phyloP scores from a whole-genome alignment of 2,329 filamentous ascomycete genomes.

The Neocatenulostroma microsporum region DNA sequence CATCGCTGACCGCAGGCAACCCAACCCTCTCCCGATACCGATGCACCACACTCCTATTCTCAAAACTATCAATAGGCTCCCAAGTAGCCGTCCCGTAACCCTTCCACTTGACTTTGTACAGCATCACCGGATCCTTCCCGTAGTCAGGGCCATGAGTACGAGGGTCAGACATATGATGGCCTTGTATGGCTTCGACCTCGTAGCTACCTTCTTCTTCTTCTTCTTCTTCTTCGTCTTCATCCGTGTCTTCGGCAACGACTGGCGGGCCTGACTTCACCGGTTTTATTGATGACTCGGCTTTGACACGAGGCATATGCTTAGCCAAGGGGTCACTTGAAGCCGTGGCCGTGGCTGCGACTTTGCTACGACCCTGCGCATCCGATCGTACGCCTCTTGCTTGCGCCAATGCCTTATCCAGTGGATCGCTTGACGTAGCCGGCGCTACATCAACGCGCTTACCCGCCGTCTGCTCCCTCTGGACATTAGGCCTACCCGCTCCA shows the following conservation, averaged over 20 bases:
- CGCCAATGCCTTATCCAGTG: too few relatives aligned
- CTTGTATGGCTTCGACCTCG: conserved; percentile 20
- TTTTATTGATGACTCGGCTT: not conserved
- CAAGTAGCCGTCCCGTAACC: conserved; percentile 25
- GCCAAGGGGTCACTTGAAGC: too few relatives aligned
- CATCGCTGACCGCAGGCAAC: not conserved
- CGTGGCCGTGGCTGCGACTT: too few relatives aligned
- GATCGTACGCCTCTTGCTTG: too few relatives aligned
- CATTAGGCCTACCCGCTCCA: conserved; percentile 7
- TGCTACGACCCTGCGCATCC: too few relatives aligned
- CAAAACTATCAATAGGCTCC: conserved; percentile 28
- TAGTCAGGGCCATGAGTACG: conserved; percentile 18
- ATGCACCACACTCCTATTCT: conserved; percentile 17
- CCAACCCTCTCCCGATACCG: conserved; percentile 16
- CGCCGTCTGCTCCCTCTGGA: too few relatives aligned
- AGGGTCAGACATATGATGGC: conserved; percentile 25
- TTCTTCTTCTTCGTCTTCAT: too few relatives aligned
- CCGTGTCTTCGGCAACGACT: too few relatives aligned
- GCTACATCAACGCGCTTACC: too few relatives aligned
- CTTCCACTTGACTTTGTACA: conserved; percentile 29
- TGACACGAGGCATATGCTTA: too few relatives aligned
- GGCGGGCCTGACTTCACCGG: too few relatives aligned
- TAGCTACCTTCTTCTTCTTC: conserved; percentile 5
- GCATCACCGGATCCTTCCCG: conserved; percentile 21
- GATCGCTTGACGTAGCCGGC: too few relatives aligned